Base-by-base conservation (phyloP, 805 yeast species). In the Jamesozyma hellenica region DNA sequence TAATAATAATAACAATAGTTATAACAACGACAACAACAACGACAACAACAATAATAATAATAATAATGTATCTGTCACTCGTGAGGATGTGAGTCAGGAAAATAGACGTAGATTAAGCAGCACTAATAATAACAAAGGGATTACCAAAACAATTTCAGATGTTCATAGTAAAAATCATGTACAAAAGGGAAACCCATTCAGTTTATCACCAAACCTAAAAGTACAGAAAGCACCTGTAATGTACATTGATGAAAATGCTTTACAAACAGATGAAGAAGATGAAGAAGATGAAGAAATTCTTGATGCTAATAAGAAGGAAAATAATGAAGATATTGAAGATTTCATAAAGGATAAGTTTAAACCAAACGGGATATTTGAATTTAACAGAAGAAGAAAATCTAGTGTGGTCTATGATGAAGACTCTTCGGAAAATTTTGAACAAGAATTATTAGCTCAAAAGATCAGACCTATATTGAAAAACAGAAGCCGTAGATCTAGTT, bases 161-260 rank as follows among this genome's bases (percentile, higher is more conserved):
- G 32, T 31, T 17, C 25, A 14, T 13, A 27, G 23, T n/a, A 27
- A 38, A 35, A 26, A 19, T n/a, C 31, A n/a, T 25, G 16, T 26
- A 35, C 28, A n/a, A 28, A 17, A 14, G 30, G 12, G 4, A 26
- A 35, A 51, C 21, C 17, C 17, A 9, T 18, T 16, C 25, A 25
- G 12, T 9, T 32, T 32, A 13, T 18, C 35, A 11, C 25, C 13
- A 21, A 18, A 19, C n/a, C 13, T 7, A 14, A 18, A 19, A 27
- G 9, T 6, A 25, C 13, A 7, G 4, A 11, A 34, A 6, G 21
- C 27, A 14, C 28, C 18, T 13, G 36, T 27, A n/a, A 25, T 34
- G n/a, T 68, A 63, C 28, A 65, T 63, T 16, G 68, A 61, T 38
- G 72, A 65, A 32, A 68, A 64, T 42, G 71, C 56, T 1, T 38